Percentiles rank a stretch among this genome's conserved stretches.
Conservation (phyloP, 257 asterid species). For the Paraleonurus japonicus region DNA sequence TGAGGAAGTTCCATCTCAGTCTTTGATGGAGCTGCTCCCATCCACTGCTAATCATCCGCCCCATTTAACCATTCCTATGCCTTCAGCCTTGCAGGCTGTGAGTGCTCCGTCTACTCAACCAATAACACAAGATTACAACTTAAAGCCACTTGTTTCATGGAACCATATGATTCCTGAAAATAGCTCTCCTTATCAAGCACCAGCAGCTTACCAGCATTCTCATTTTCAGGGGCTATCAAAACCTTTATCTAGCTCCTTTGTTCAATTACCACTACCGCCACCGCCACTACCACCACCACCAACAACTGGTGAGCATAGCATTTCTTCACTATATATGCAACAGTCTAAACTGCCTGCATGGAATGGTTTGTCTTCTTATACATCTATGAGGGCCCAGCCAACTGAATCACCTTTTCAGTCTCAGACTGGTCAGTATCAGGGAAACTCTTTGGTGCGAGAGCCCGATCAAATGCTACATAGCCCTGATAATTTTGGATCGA, state of each 20-base stretch:
- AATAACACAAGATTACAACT: conserved; percentile 37
- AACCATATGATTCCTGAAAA: conserved; percentile 34
- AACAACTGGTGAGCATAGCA: conserved; percentile 39
- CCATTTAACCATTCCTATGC: conserved; percentile 31
- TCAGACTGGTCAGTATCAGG: conserved; percentile 46
- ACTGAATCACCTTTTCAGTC: conserved; percentile 40
- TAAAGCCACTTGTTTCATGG: conserved; percentile 32
- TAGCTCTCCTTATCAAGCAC: conserved; percentile 46
- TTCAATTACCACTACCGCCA: conserved; percentile 63
- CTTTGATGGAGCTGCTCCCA: conserved; percentile 34
- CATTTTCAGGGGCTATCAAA: conserved; percentile 46
- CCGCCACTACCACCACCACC: conserved; percentile 49
- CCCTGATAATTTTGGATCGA: conserved; percentile 37
- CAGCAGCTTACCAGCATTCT: conserved; percentile 51
- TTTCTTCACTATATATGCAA: conserved; percentile 43
- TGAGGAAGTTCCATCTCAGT: conserved; percentile 34
- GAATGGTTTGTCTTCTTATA: conserved; percentile 40
- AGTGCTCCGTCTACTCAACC: conserved; percentile 42
- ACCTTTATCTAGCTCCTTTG: conserved; percentile 42
- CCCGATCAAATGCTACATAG: conserved; percentile 36
- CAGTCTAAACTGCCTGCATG: conserved; percentile 41
- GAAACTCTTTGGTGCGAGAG: conserved; percentile 35
- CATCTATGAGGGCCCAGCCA: conserved; percentile 40
- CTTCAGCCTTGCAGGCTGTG: conserved; percentile 38
- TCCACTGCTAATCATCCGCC: conserved; percentile 36